Conservation (phyloP, 2,329 filamentous ascomycete genomes). For the Daldinia sp. region DNA sequence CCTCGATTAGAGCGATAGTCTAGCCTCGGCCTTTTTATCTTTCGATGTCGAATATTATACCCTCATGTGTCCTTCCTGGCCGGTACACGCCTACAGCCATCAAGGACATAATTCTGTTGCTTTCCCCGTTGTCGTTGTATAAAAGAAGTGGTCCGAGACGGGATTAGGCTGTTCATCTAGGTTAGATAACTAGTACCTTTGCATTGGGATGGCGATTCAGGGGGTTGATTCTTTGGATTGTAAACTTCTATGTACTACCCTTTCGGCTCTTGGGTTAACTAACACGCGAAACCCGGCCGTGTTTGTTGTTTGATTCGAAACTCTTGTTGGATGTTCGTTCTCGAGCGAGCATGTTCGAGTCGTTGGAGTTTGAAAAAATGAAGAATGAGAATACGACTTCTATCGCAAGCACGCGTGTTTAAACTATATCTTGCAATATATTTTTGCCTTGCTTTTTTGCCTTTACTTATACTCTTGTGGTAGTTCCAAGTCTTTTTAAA, state of each 20-base stretch:
- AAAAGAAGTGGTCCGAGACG: constrained; percentile 30
- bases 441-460: background rate
- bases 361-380: constrained; percentile 23
- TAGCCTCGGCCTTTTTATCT: constrained; percentile 10
- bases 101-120: constrained; percentile 16
- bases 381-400: constrained; percentile 34
- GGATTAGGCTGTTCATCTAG: constrained; percentile 21
- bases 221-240: constrained; percentile 31
- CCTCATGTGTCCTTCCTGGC: constrained; percentile 25
- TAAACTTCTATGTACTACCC: constrained; percentile 18
- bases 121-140: constrained; percentile 28
- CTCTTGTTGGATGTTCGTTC: constrained; percentile 26
- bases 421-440: background rate
- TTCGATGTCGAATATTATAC: constrained; percentile 30
- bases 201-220: constrained; percentile 34
- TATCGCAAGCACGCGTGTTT: background rate
- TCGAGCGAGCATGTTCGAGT: constrained; percentile 16
- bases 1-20: constrained; percentile 20
- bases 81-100: constrained; percentile 10
- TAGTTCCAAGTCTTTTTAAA: background rate
- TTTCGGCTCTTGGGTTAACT: constrained; percentile 18
- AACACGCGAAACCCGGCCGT: constrained; percentile 12
- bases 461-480: background rate
- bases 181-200: too few species aligned
- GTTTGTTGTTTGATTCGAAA: too few species aligned